Conservation (phyloP, 768 basidiomycete genomes). For the Mycena crocata region DNA sequence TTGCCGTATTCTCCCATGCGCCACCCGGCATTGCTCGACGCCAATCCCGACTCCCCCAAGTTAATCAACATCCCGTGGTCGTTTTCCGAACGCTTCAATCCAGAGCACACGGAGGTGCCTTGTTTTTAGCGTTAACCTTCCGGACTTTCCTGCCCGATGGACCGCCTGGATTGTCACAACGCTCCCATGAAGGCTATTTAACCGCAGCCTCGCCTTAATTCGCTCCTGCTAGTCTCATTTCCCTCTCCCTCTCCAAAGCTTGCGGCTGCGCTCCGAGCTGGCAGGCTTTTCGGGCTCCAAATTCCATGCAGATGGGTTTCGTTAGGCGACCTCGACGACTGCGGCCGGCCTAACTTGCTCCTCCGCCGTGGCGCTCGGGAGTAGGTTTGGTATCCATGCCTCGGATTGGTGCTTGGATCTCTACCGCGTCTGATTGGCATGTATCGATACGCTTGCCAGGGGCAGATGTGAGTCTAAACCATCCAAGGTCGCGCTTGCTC, state of each 20-base stretch:
- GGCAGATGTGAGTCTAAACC: background rate
- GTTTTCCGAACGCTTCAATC: background rate
- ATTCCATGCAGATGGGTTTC: background rate
- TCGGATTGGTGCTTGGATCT: background rate
- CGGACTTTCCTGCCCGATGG: background rate
- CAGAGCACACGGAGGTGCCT: slow-evolving; percentile 3
- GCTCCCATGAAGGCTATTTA: slow-evolving; percentile 18
- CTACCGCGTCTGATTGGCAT: slow-evolving; percentile 2
- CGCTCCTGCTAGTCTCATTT: slow-evolving; percentile 5
- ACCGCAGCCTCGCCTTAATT: slow-evolving; percentile 17
- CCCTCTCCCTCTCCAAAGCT: slow-evolving; percentile 2
- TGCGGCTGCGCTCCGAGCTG: slow-evolving; percentile 9
- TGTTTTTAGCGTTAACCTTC: slow-evolving; percentile 10
- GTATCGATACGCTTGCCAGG: background rate
- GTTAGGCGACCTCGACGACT: background rate
- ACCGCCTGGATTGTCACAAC: background rate
- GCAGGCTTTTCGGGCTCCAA: slow-evolving; percentile 16
- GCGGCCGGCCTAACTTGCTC: background rate
- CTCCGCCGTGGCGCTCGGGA: background rate
- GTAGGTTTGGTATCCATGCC: too few relatives aligned
- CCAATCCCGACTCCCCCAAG: background rate
- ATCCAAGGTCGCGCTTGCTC: too few relatives aligned
- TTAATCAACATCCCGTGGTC: background rate
- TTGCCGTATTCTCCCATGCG: too few relatives aligned
- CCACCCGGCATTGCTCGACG: too few relatives aligned